Percentiles rank a stretch among this genome's conserved stretches.
Evolutionary conservation across 1,284 basidiomycete genomes (phyloP).

Genomic region (Veloporphyrellus conicus): DNA sequence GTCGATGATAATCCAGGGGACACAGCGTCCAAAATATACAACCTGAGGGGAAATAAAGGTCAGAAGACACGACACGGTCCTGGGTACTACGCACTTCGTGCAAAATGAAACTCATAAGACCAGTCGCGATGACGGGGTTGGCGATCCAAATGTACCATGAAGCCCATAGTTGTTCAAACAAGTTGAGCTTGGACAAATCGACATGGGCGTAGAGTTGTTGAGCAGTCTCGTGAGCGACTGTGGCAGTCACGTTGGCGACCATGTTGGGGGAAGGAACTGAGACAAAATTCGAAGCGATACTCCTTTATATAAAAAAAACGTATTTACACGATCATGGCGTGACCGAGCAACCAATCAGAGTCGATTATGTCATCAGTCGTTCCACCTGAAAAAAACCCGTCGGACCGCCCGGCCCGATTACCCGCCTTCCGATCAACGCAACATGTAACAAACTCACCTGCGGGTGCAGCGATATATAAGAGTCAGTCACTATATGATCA

Average conservation of each 20-base stretch:
- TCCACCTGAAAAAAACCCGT: too few species aligned
- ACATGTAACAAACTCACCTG: too few species aligned
- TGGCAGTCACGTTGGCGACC: conserved; percentile 38
- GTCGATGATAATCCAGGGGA: conserved; percentile 97
- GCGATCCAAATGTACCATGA: conserved; percentile 82
- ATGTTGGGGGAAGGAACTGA: conserved; percentile 10
- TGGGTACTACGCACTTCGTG: conserved; percentile 72
- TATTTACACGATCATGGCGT: conserved; percentile 20
- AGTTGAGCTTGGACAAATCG: conserved; percentile 66
- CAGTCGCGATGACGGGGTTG: conserved; percentile 92
- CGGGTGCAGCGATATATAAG: too few species aligned
- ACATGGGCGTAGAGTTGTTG: conserved; percentile 52
- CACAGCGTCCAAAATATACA: conserved; percentile 93
- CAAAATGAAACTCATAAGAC: conserved; percentile 87
- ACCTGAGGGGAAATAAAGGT: conserved; percentile 45
- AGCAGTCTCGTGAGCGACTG: conserved; percentile 22
- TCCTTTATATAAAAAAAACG: conserved; percentile 13
- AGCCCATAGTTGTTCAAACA: conserved; percentile 77
- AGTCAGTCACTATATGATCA: too few species aligned
- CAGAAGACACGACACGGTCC: background rate
- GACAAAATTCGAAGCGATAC: background rate
- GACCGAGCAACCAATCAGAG: conserved; percentile 21
- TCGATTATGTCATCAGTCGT: conserved; percentile 9
- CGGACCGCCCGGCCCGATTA: too few species aligned
- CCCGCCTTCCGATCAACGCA: too few species aligned